Percentiles rank a stretch among this genome's conserved stretches.
phyloP scores from a whole-genome alignment of 2,329 filamentous ascomycete genomes.

The Penicillium sp. region DNA sequence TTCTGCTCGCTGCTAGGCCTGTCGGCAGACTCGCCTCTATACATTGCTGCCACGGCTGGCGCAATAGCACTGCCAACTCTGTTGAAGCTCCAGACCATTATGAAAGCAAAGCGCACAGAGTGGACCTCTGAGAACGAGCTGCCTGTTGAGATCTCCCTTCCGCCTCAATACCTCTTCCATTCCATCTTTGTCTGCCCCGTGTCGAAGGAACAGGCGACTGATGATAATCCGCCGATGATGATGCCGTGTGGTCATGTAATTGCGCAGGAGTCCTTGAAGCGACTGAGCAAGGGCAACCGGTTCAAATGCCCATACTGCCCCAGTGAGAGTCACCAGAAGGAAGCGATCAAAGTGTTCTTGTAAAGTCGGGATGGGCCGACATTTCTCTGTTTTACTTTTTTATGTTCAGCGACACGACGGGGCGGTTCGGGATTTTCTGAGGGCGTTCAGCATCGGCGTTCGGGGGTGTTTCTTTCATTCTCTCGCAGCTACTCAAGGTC shows the following conservation, averaged over 20 bases:
- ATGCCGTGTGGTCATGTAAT: slow-evolving; percentile 94
- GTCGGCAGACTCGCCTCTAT: slow-evolving; percentile 87
- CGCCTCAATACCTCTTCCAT: slow-evolving; percentile 73
- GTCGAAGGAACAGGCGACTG: slow-evolving; percentile 92
- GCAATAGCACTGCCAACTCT: slow-evolving; percentile 87
- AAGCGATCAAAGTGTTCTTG: slow-evolving; percentile 72
- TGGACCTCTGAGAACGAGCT: slow-evolving; percentile 93
- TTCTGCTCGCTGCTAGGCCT: slow-evolving; percentile 91
- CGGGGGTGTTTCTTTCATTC: background rate
- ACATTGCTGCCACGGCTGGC: slow-evolving; percentile 88
- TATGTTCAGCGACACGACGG: background rate
- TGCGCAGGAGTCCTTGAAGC: slow-evolving; percentile 77
- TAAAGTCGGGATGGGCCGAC: slow-evolving; percentile 38
- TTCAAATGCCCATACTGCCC: slow-evolving; percentile 99
- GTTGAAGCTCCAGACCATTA: slow-evolving; percentile 83
- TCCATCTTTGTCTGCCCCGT: slow-evolving; percentile 98
- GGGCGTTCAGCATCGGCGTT: slow-evolving; percentile 10
- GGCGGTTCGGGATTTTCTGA: slow-evolving; percentile 1
- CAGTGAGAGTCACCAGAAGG: slow-evolving; percentile 72
- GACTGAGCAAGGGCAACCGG: slow-evolving; percentile 72
- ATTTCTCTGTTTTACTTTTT: background rate
- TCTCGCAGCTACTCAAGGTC: too few relatives aligned
- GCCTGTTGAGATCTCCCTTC: slow-evolving; percentile 71
- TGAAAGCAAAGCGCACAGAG: slow-evolving; percentile 85
- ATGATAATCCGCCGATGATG: slow-evolving; percentile 93